phyloP scores from a whole-genome alignment of 106 monocot genomes.

The Cymbidium sinense region DNA sequence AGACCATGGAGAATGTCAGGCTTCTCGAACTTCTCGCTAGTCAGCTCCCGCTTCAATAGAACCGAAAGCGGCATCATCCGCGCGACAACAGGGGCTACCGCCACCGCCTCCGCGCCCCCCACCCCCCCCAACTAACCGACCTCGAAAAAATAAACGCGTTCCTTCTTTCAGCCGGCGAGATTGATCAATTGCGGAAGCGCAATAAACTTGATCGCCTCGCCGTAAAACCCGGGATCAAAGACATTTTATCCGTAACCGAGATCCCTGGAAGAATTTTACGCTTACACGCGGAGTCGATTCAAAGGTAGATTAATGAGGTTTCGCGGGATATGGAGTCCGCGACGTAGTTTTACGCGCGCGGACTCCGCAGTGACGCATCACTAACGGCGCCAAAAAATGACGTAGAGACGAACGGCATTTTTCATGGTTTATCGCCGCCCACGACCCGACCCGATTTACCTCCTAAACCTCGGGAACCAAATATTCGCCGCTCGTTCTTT shows the following conservation, averaged over 20 bases:
- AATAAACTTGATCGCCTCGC: not conserved
- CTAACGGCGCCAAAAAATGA: no score
- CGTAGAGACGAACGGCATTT: no score
- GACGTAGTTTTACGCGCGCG: no score
- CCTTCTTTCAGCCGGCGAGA: not conserved
- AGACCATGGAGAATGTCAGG: slow-evolving; percentile 63
- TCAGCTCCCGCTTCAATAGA: slow-evolving; percentile 63
- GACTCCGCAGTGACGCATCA: no score
- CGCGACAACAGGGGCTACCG: slow-evolving; percentile 9
- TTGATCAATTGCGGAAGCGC: slow-evolving; percentile 3
- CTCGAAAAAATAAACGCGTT: not conserved
- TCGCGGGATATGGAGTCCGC: no score
- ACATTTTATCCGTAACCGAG: not conserved
- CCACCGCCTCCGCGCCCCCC: slow-evolving; percentile 11
- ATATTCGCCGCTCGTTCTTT: no score
- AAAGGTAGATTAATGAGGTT: not conserved
- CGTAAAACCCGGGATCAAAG: not conserved
- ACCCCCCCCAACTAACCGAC: not conserved
- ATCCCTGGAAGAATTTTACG: not conserved
- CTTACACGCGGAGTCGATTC: not conserved
- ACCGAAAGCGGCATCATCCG: slow-evolving; percentile 70
- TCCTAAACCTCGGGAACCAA: no score
- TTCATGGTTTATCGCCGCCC: no score
- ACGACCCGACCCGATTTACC: no score
- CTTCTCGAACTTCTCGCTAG: slow-evolving; percentile 51